Base-by-base conservation (phyloP, 768 basidiomycete species). In the Scleroderma citrinum region DNA sequence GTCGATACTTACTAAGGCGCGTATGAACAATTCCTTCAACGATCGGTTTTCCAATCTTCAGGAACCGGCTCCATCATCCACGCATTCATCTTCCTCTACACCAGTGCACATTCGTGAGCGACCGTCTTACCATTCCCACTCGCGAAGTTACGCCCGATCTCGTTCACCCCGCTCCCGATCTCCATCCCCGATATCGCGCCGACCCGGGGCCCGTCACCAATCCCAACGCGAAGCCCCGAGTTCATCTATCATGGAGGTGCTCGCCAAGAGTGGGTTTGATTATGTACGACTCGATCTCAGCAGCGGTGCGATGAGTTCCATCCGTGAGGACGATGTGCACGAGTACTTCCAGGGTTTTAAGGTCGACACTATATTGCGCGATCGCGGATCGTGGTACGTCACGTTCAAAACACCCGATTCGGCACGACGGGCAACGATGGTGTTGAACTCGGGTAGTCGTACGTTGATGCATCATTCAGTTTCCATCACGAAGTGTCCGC, bases 371-470 rank as follows among this genome's bases (percentile, higher is more conserved):
- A 75, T 93, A 23, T 70, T 92, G 2, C 77, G 80, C 53, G 87
- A 87, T 62, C 76, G 78, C 44, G 67, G 69, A 2, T 86, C 83
- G 10, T 85, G 89, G 75, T 94, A 92, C 60, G 76, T 93, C 54
- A 87, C 91, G 3, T 97, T 96, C 63, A 60, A 70, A 17, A 77
- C 80, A 4, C 61, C 72, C 2, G 78, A 78, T 47, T 63, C 76
- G 0, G 92, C 92, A 0, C 72, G 81, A 6, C 74, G 84, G 3
- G 87, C 90, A 0, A 75, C 76, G 8, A 77, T 79, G 55, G 82
- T 89, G 3, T 76, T 93, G 31, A 71, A 68, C 51, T 67, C 69
- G 6, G 70, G 67, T 5, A 69, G 70, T 12, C 78, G 76, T 35
- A 78, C 72, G 49, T 75, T 88, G 3, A 77, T 74, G 1, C 76